Base-by-base conservation (phyloP, 805 yeast species). In the Alloascoidea africana region DNA sequence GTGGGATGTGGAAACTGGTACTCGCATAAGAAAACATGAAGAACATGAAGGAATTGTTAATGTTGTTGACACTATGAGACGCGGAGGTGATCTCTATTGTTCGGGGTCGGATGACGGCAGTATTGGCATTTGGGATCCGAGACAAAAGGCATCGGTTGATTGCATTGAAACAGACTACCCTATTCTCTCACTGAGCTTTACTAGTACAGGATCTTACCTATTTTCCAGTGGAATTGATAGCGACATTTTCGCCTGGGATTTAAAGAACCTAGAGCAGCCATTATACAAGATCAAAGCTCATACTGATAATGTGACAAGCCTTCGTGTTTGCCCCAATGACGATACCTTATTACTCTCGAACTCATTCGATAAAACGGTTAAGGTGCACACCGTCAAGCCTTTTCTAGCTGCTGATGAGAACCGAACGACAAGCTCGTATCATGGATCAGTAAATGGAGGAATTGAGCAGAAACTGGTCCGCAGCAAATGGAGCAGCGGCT, bases 201-300 rank as follows among this genome's bases (percentile, higher is more conserved):
- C 46, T 46, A 47, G 51, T 2, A 53, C 54, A 33, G 73, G 69
- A 1, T 52, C 56, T 13, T 53, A 58, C 11, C 46, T 78, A 3
- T 82, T 62, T 45, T 62, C 72, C 3, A 60, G 77, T 0, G 94
- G 94, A 0, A 68, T 83, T 2, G 89, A 83, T 44, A 78, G 84
- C 1, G 57, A 62, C 0, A 63, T 83, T 0, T 49, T 58, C 33
- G 76, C 73, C 2, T 76, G 68, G 57, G 93, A 83, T 47, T 36
- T 70, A 4, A 54, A 84, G 38, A 52, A 60, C 3, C 39, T 59
- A 3, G 55, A 56, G 1, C 41, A 46, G 4, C 63, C 69, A 0
- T 33, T 66, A 5, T 76, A 78, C 71, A 54, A 50, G 38, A 55
- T 69, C 47, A 53, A 58, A 36, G 46, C 60, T 39, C 70, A 73